Base-by-base conservation (phyloP, 495 filamentous ascomycete genomes). In the Immersiella caudata region DNA sequence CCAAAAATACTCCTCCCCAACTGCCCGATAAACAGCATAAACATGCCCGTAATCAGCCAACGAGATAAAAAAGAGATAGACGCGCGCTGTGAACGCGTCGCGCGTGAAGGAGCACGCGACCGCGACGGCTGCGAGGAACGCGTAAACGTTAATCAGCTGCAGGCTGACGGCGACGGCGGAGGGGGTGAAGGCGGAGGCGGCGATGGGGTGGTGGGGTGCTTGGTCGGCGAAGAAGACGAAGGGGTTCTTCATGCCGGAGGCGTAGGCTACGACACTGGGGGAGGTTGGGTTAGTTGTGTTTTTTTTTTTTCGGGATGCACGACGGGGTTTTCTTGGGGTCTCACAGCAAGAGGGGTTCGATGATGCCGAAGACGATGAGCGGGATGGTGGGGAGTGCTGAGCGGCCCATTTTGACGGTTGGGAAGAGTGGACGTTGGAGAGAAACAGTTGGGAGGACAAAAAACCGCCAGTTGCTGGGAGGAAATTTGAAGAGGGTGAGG, bases 1-100 rank as follows among this genome's bases (percentile, higher is more conserved):
- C 24, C 79, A 68, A 64, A 87, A 85, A 6, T 75, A 66, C 0
- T 80, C 76, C 63, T 68, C 72, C 3, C 87, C 88, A 70, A 90
- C 79, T 7, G 75, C 85, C 25, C 77, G 67, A 62, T 83, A 86
- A 0, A 79, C 82, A 21, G 82, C 84, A 67, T 79, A 87, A n/a
- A 90, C 65, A 71, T 91, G 89, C 2, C 88, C 88, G 59, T 88
- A 76, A 72, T 90, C 89, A 4, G 82, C 87, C 24, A 89, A 73
- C 57, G 83, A 82, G 36, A 88, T 79, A 6, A 78, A 84, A 6
- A 83, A 62, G 7, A 90, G 68, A 67, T 86, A 89, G 64, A 83
- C 81, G 25, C 81, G 80, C 21, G 86, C 74, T 0, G 87, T 84
- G 22, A 68, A 72, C 6, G 82, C 78, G 67, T 88, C 82, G 12